These are phyloP conservation scores for Plantago coronopus DNA, from an alignment of 305 asterid species.

Conservation along the genomic window DNA sequence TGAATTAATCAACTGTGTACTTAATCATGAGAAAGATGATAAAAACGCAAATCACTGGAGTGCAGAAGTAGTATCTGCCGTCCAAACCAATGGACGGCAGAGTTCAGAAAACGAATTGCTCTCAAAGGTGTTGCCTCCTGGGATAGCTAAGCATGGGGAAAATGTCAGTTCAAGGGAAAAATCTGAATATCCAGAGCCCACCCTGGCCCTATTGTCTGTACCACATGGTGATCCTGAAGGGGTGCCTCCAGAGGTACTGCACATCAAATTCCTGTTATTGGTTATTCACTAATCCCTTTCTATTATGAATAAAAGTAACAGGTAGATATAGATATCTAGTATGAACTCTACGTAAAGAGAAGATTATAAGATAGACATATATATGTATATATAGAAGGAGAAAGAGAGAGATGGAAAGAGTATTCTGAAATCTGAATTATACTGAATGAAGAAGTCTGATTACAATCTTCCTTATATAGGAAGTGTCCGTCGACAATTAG, in stretches of 20 bases:
- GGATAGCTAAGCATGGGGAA: constrained; percentile 37
- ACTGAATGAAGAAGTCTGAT: too few species aligned
- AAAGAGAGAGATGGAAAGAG: too few species aligned
- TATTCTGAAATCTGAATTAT: too few species aligned
- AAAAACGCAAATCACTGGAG: constrained; percentile 47
- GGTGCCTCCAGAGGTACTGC: constrained; percentile 83
- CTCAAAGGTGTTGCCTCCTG: constrained; percentile 38
- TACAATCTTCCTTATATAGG: too few species aligned
- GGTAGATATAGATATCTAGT: too few species aligned
- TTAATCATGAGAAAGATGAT: constrained; percentile 67
- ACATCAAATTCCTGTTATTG: constrained; percentile 1
- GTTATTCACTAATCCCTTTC: neutral
- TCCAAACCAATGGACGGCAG: constrained; percentile 46
- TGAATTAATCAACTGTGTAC: constrained; percentile 48
- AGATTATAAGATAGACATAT: too few species aligned
- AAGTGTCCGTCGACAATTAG: too few species aligned
- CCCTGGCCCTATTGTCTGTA: constrained; percentile 30
- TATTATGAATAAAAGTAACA: too few species aligned
- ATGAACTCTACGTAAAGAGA: too few species aligned
- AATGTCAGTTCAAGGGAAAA: constrained; percentile 22
- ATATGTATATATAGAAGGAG: too few species aligned
- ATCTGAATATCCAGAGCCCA: constrained; percentile 29
- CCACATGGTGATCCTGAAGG: constrained; percentile 49
- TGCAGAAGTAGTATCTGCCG: constrained; percentile 41
- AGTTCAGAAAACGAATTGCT: constrained; percentile 55